Conservation (phyloP, 2,329 filamentous ascomycete species). For the Cladophialophora psammophila region DNA sequence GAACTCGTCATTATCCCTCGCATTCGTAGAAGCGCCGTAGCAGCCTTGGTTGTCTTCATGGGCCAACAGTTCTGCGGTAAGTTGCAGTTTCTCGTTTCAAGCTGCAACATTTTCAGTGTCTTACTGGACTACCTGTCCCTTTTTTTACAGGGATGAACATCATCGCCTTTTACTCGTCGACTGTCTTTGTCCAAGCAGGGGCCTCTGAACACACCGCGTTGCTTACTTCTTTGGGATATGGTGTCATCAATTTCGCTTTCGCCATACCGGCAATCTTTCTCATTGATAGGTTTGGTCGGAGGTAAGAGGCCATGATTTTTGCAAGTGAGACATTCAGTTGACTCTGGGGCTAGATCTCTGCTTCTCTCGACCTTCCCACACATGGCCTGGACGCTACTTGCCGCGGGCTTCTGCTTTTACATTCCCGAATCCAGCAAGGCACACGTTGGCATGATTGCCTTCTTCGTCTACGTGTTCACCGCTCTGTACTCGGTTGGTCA, state of each 20-base stretch:
- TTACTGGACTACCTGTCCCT: too few relatives aligned
- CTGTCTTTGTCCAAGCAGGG: slow-evolving; percentile 62
- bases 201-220: slow-evolving; percentile 63
- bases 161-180: slow-evolving; percentile 59
- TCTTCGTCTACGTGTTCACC: slow-evolving; percentile 53
- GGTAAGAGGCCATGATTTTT: slow-evolving; percentile 40
- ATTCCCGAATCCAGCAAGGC: slow-evolving; percentile 52
- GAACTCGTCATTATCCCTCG: slow-evolving; percentile 69
- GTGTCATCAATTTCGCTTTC: slow-evolving; percentile 69
- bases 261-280: slow-evolving; percentile 64
- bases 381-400: slow-evolving; percentile 63
- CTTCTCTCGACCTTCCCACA: slow-evolving; percentile 69
- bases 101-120: too few relatives aligned
- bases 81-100: not conserved
- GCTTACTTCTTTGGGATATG: slow-evolving; percentile 69
- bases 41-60: slow-evolving; percentile 71
- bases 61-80: slow-evolving; percentile 46
- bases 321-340: not conserved
- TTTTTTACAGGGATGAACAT: slow-evolving; percentile 39
- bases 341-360: slow-evolving; percentile 52
- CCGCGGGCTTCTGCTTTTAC: slow-evolving; percentile 61
- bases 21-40: slow-evolving; percentile 66
- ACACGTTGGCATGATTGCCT: slow-evolving; percentile 49
- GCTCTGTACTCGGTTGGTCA: slow-evolving; percentile 45
- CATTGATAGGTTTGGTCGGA: slow-evolving; percentile 71